Evolutionary conservation across 2,329 filamentous ascomycete genomes (phyloP).

Genomic region (Hypoxylon sp.): DNA sequence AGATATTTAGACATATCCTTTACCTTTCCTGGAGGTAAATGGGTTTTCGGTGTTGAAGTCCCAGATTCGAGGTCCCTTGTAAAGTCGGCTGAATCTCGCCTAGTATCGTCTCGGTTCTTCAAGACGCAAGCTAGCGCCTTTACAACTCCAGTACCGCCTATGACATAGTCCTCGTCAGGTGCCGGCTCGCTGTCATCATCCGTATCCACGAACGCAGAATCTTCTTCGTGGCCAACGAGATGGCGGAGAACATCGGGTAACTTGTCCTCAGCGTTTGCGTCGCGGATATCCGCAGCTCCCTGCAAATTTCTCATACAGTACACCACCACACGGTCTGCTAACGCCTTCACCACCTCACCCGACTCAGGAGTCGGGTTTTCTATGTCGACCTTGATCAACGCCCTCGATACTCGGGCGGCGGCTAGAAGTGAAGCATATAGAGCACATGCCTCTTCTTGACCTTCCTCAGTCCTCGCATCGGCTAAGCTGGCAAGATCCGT

Average conservation of each 20-base stretch:
- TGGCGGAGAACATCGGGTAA: constrained; percentile 88
- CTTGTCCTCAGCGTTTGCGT: constrained; percentile 54
- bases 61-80: constrained; percentile 66
- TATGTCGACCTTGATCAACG: constrained; percentile 90
- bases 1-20: constrained; percentile 95
- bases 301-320: constrained; percentile 96
- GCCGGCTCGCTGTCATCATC: constrained; percentile 76
- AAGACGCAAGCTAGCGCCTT: constrained; percentile 93
- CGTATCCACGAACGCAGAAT: constrained; percentile 58
- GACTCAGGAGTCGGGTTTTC: constrained; percentile 85
- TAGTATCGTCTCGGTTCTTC: constrained; percentile 78
- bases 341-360: constrained; percentile 90
- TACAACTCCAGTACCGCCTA: constrained; percentile 93
- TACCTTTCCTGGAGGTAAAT: constrained; percentile 70
- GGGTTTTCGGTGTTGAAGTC: constrained; percentile 58
- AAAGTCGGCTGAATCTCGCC: constrained; percentile 65
- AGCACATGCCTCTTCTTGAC: constrained; percentile 93
- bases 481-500: constrained; percentile 77
- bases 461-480: constrained; percentile 79
- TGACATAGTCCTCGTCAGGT: constrained; percentile 93
- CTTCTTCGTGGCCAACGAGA: constrained; percentile 79
- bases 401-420: constrained; percentile 84
- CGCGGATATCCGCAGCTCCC: constrained; percentile 67
- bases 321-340: constrained; percentile 94
- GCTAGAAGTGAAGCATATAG: constrained; percentile 92